Base-by-base conservation (phyloP, 257 asterid species). In the Asclepias syriaca region DNA sequence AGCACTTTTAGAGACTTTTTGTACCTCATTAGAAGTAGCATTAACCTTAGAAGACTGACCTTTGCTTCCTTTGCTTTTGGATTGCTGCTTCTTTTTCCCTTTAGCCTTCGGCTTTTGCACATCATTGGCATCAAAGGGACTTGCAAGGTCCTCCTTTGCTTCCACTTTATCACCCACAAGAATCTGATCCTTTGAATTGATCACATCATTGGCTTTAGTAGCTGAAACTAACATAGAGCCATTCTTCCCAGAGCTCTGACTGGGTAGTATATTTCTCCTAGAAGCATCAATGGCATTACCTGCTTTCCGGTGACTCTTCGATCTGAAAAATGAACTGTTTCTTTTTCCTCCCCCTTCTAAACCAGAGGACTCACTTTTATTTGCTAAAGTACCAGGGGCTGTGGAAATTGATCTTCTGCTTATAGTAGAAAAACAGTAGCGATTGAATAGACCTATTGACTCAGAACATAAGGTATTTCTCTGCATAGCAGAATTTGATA, bases 351-450 rank as follows among this genome's bases (percentile, higher is more conserved):
- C 83, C 66, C 73, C 85, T 72, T 77, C 81, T 4, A 82, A 69
- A 64, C 59, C 50, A 65, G 69, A 74, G 56, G 80, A 10, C 68
- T 45, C 60, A 72, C 75, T 37, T 68, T 73, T 67, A 79, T 70
- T 50, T 78, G 50, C 48, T 39, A 68, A 74, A 4, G 81, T 80
- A 77, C 83, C 84, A 7, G 93, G 78, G 50, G 78, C 81, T 68
- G 73, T 85, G 64, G 87, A 89, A 80, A 84, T 82, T 65, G 82
- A 76, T 70, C 89, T 86, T 72, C 79, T 75, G 58, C 79, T 55
- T 56, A 83, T 70, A 65, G 77, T 9, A 27, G 24, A 71, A 73
- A 50, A 85, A 75, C 70, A 71, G 74, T 77, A 68, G 29, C 82
- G 74, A 60, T 68, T 63, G 51, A 49, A 71, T 58, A 80, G 79